These are phyloP conservation scores for Backusella macrospora DNA, from an alignment of 192 early-diverging fungal genomes.

Conservation along the genomic window DNA sequence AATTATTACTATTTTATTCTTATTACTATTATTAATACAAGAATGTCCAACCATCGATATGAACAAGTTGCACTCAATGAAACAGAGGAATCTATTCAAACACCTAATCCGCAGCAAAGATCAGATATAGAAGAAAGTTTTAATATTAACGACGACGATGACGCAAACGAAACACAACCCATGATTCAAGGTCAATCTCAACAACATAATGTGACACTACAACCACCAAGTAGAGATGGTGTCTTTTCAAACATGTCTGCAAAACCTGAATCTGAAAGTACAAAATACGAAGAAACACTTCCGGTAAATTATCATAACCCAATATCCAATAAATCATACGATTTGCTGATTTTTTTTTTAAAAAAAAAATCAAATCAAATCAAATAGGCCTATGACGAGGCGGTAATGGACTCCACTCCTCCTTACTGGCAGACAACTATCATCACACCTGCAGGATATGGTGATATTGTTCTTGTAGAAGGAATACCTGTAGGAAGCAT, in stretches of 20 bases:
- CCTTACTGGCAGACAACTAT: conserved; percentile 78
- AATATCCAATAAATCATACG: not conserved
- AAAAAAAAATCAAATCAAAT: not conserved
- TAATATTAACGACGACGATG: conserved; percentile 15
- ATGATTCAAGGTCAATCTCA: not conserved
- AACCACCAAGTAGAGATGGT: conserved; percentile 39
- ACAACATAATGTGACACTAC: not conserved
- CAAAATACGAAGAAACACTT: conserved; percentile 42
- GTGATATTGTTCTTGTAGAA: conserved; percentile 87
- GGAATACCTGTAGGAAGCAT: conserved; percentile 83
- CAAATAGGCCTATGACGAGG: conserved; percentile 69
- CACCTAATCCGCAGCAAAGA: not conserved
- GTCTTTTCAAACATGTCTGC: conserved; percentile 57
- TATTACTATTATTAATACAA: too few relatives aligned
- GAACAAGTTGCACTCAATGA: conserved; percentile 10
- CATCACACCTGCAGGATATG: conserved; percentile 61
- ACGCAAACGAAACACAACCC: not conserved
- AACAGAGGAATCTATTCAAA: not conserved
- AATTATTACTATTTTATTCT: not conserved
- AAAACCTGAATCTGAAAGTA: conserved; percentile 49
- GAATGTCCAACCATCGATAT: not conserved
- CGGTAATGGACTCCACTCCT: conserved; percentile 62
- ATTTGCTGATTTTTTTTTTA: not conserved
- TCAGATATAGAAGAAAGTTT: conserved; percentile 14
- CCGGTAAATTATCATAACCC: conserved; percentile 38